Percentiles rank a stretch among this genome's conserved stretches.
Conservation (phyloP, 805 yeast genomes). For the Ogataea nakhonphanomensis region DNA sequence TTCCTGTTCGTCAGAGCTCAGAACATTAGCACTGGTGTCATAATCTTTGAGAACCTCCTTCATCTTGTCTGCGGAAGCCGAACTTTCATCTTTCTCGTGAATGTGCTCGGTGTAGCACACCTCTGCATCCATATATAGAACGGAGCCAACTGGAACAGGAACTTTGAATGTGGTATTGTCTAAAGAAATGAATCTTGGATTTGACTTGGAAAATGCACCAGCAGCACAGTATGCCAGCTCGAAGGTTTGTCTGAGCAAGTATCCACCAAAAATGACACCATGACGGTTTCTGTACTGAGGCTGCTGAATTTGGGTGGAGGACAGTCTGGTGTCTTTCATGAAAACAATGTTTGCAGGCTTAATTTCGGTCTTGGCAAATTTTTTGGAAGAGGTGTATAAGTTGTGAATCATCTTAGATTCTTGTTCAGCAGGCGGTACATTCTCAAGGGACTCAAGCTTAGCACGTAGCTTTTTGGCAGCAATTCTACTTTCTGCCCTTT, state of each 20-base stretch:
- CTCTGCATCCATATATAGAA: slow-evolving; percentile 74
- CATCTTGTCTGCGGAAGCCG: slow-evolving; percentile 25
- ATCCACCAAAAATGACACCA: slow-evolving; percentile 95
- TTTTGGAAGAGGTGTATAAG: slow-evolving; percentile 59
- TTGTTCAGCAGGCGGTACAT: slow-evolving; percentile 71
- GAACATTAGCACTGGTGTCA: slow-evolving; percentile 54
- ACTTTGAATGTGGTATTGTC: slow-evolving; percentile 90
- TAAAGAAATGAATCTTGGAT: slow-evolving; percentile 84
- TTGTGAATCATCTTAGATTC: slow-evolving; percentile 76
- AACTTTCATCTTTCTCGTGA: slow-evolving; percentile 34
- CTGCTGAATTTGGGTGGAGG: slow-evolving; percentile 86
- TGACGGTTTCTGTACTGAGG: slow-evolving; percentile 96
- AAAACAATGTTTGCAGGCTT: slow-evolving; percentile 52
- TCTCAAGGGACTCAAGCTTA: slow-evolving; percentile 52
- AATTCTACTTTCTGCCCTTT: slow-evolving; percentile 86
- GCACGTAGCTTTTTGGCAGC: slow-evolving; percentile 82
- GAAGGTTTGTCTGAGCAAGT: slow-evolving; percentile 84
- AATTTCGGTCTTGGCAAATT: slow-evolving; percentile 31
- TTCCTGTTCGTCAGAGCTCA: slow-evolving; percentile 50
- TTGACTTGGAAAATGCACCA: slow-evolving; percentile 79
- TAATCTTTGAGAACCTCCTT: slow-evolving; percentile 40
- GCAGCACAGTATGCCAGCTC: slow-evolving; percentile 93
- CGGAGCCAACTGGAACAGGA: slow-evolving; percentile 95
- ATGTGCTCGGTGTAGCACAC: slow-evolving; percentile 86
- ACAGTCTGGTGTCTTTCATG: slow-evolving; percentile 69